phyloP scores from a whole-genome alignment of 1,139 yeast genomes.

The Saccharomyces hybrid region DNA sequence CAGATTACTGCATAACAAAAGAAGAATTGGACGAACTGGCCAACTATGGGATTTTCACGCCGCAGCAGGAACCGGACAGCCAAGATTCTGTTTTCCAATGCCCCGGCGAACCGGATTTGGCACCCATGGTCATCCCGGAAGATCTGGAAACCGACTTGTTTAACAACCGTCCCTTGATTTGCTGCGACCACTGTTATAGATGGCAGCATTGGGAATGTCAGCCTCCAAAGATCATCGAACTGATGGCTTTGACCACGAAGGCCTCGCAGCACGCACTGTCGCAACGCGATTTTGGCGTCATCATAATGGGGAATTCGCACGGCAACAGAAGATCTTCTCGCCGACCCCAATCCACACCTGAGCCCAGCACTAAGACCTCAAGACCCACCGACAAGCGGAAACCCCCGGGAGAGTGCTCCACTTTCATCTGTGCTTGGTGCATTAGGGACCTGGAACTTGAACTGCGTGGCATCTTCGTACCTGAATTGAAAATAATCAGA shows the following conservation, averaged over 20 bases:
- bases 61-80: conserved; percentile 17
- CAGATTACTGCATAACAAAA: conserved; percentile 20
- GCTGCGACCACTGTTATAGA: conserved; percentile 29
- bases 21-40: conserved; percentile 20
- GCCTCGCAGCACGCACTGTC: conserved; percentile 9
- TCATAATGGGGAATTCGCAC: conserved; percentile 12
- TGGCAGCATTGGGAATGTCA: conserved; percentile 33
- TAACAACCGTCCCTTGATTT: conserved; percentile 17
- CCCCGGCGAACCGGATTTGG: conserved; percentile 16
- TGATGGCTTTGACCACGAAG: conserved; percentile 10
- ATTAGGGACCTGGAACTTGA: conserved; percentile 18
- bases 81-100: conserved; percentile 30
- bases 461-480: conserved; percentile 21
- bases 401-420: conserved; percentile 16
- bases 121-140: conserved; percentile 8
- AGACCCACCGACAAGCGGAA: conserved; percentile 26
- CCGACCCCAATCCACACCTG: conserved; percentile 8
- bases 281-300: conserved; percentile 18
- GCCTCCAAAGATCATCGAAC: conserved; percentile 10
- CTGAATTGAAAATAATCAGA: conserved; percentile 22
- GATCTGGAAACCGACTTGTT: conserved; percentile 21
- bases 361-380: conserved; percentile 5
- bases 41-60: conserved; percentile 17
- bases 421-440: conserved; percentile 26
- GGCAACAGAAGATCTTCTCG: conserved; percentile 20